phyloP scores from a whole-genome alignment of 83 land plant genomes.

The Picea abies region DNA sequence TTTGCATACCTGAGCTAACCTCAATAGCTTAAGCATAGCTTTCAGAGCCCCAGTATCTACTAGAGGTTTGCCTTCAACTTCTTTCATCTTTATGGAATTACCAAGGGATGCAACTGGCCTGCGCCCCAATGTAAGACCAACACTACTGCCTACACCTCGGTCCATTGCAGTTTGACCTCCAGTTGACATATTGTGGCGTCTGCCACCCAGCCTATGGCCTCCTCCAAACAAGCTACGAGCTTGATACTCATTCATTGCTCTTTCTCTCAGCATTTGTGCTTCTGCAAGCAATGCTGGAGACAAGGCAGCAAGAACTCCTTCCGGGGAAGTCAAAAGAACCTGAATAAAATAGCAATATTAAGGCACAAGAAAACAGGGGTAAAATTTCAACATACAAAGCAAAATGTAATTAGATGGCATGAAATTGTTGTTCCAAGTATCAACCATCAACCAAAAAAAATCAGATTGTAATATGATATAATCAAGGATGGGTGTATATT shows the following conservation, averaged over 20 bases:
- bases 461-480: neutral
- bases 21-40: constrained; percentile 78
- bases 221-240: constrained; percentile 64
- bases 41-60: constrained; percentile 76
- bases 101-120: constrained; percentile 49
- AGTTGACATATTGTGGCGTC: constrained; percentile 59
- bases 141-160: constrained; percentile 58
- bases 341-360: constrained; percentile 23
- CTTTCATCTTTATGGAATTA: constrained; percentile 56
- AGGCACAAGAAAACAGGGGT: neutral
- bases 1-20: constrained; percentile 82
- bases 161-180: constrained; percentile 73
- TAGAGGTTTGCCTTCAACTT: constrained; percentile 90
- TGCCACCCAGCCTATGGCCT: constrained; percentile 54
- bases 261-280: constrained; percentile 90
- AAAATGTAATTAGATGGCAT: neutral
- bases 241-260: constrained; percentile 81
- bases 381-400: neutral
- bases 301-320: constrained; percentile 77
- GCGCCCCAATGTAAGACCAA: constrained; percentile 68
- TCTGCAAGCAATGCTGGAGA: constrained; percentile 96
- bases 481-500: neutral
- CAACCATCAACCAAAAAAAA: neutral
- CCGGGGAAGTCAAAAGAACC: constrained; percentile 98
- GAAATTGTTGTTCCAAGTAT: neutral